Base-by-base conservation (phyloP, 1,284 basidiomycete species). In the Sporisorium graminicola region DNA sequence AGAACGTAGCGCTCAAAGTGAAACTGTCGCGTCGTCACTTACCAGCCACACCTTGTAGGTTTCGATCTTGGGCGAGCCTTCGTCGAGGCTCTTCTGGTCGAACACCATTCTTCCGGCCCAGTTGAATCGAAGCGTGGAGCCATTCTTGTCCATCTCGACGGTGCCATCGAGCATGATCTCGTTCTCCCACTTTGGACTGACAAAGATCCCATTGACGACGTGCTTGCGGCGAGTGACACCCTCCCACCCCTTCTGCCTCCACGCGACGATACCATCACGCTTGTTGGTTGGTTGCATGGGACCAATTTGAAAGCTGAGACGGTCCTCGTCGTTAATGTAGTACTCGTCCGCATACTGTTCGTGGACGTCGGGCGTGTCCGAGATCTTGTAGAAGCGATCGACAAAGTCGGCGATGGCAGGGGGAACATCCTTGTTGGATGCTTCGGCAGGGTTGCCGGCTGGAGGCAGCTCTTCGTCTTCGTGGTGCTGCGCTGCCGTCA, bases 101-200 rank as follows among this genome's bases (percentile, higher is more conserved):
- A 79, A 79, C 24, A 68, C 74, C 77, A 79, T 79, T 31, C 74
- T 52, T 12, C 77, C 77, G 10, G 65, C 77, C 77, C 77, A 79
- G 42, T 72, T 70, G 58, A 73, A 75, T 37, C 51, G 61, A 42
- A 73, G 53, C 7, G 70, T 71, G 8, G 56, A 26, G 26, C 77
- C 77, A 26, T 74, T 74, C 69, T 73, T 70, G 52, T 73, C 65
- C 74, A 69, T 70, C 56, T 78, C 74, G 27, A 79, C 77, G 40
- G 43, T 63, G 31, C 77, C 77, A n/a, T 76, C 66, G 9, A 79
- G 64, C 77, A 79, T 79, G 60, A 72, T 71, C 55, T 74, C 77
- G 51, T 70, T 67, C 24, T 68, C 64, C 59, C 72, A 64, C 33
- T 72, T 61, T 0, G 76, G 71, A 24, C 63, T 70, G 62, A 74